Base-by-base conservation (phyloP, 2,329 filamentous ascomycete species). In the Colletotrichum gigasporum region DNA sequence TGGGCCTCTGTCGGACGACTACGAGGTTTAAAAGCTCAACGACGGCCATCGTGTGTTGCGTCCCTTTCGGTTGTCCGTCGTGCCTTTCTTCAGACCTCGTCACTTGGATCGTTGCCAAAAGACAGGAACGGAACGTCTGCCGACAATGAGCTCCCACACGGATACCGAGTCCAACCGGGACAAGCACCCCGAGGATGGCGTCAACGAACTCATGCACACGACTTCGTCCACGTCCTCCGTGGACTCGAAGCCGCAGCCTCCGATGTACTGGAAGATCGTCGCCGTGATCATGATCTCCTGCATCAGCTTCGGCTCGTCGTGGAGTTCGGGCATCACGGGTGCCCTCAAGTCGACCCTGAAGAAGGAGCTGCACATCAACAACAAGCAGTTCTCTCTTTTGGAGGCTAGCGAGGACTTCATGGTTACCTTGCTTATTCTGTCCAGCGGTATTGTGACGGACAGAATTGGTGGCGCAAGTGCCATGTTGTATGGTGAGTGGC, bases 391-490 rank as follows among this genome's bases (percentile, higher is more conserved):
- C 68, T 81, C 87, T 0, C 76, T 89, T 0, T 78, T 90, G 0
- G 85, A 87, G 68, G 83, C 86, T 0, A 89, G 86, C 42, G 84
- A 88, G 66, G 82, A 89, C 69, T 90, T 89, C 80, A 89, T 90
- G 83, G 82, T 82, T 12, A 87, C 85, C 0, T 77, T 81, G 0
- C 72, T 89, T 3, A 86, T 89, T 18, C 72, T 89, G 0, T 62
- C 80, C 24, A 86, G 80, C 20, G 87, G 87, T 1, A 67, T 87
- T 2, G 70, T 89, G 1, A 89, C 86, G 0, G 87, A 89, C 67
- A 79, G 84, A 9, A 79, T 87, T 14, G 87, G 87, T 2, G 87
- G 87, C 24, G 86, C 86, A 47, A 79, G 82, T 80, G 66, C 62
- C 14, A 65, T 24, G 76, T 67, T 61, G 12, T 54, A 61, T 12